Evolutionary conservation across 805 yeast species (phyloP).

Genomic region (Schwanniomyces yamadae): DNA sequence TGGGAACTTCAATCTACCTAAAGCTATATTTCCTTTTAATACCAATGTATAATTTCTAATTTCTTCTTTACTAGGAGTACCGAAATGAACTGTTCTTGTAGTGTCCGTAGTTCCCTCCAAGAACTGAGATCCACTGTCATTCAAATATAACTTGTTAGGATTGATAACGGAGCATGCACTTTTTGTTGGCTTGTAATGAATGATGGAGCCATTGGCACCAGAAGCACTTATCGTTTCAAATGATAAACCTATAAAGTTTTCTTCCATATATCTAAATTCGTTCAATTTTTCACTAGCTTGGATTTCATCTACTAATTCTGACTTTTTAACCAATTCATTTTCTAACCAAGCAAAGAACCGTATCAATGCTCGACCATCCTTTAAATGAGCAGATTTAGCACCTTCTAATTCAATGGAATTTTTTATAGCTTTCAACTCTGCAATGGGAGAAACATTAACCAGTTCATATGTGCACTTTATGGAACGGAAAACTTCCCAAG

Average conservation of each 20-base stretch:
- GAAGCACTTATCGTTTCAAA: slow-evolving; percentile 74
- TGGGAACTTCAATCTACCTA: slow-evolving; percentile 52
- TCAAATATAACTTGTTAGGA: slow-evolving; percentile 51
- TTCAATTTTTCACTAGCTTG: slow-evolving; percentile 54
- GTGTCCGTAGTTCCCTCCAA: slow-evolving; percentile 66
- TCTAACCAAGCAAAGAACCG: slow-evolving; percentile 61
- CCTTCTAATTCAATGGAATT: slow-evolving; percentile 50
- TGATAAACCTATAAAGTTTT: slow-evolving; percentile 59
- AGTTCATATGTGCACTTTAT: slow-evolving; percentile 30
- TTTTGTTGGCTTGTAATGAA: slow-evolving; percentile 65
- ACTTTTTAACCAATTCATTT: slow-evolving; percentile 42
- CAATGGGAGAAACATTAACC: slow-evolving; percentile 39
- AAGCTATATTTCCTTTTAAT: slow-evolving; percentile 54
- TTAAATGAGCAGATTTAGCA: slow-evolving; percentile 52
- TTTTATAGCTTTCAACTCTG: slow-evolving; percentile 52
- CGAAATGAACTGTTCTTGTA: slow-evolving; percentile 59
- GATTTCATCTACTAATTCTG: slow-evolving; percentile 52
- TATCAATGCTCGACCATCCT: slow-evolving; percentile 57
- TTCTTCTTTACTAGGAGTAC: slow-evolving; percentile 46
- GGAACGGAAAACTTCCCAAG: slow-evolving; percentile 41
- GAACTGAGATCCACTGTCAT: slow-evolving; percentile 62
- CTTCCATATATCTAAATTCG: slow-evolving; percentile 38
- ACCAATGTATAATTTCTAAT: slow-evolving; percentile 54
- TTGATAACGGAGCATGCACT: slow-evolving; percentile 46
- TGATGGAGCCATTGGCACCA: slow-evolving; percentile 75